A percentile compares a stretch with the other conserved stretches of the same genome.
Evolutionary conservation across 192 early-diverging fungal genomes (phyloP).

Genomic region (Backusella tarrabulga): DNA sequence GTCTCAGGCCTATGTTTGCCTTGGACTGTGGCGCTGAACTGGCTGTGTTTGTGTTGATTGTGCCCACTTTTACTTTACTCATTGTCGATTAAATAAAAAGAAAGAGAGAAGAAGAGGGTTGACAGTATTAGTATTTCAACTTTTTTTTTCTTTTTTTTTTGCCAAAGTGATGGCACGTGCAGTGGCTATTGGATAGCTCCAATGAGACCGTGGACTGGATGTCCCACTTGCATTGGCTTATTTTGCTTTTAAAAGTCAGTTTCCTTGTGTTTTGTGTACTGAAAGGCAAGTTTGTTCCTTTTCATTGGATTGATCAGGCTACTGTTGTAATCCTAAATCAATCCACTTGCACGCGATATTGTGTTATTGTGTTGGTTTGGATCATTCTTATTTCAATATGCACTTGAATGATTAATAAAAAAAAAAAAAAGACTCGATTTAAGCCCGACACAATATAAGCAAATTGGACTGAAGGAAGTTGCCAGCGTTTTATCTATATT

Average conservation of each 20-base stretch:
- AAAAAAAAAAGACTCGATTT: background rate
- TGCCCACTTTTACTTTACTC: background rate
- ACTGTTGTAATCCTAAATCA: background rate
- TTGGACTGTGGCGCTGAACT: background rate
- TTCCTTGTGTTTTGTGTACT: background rate
- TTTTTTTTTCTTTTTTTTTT: background rate
- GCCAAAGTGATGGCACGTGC: background rate
- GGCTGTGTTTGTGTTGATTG: background rate
- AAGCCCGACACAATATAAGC: background rate
- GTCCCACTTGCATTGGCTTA: background rate
- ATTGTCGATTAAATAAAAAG: background rate
- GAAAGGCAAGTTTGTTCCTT: background rate
- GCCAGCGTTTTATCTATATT: background rate
- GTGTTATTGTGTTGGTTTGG: background rate
- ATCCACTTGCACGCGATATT: constrained; percentile 4
- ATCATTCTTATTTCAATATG: background rate
- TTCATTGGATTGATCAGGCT: background rate
- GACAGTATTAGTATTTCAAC: background rate
- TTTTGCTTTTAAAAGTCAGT: background rate
- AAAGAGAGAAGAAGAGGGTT: background rate
- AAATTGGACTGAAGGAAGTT: background rate
- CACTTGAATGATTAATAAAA: background rate
- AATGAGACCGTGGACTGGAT: background rate
- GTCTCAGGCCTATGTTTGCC: constrained; percentile 26
- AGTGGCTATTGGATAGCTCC: background rate